A percentile compares a stretch with the other conserved stretches of the same genome.
Conservation (phyloP, 1,284 basidiomycete species). For the Ustilago curta region DNA sequence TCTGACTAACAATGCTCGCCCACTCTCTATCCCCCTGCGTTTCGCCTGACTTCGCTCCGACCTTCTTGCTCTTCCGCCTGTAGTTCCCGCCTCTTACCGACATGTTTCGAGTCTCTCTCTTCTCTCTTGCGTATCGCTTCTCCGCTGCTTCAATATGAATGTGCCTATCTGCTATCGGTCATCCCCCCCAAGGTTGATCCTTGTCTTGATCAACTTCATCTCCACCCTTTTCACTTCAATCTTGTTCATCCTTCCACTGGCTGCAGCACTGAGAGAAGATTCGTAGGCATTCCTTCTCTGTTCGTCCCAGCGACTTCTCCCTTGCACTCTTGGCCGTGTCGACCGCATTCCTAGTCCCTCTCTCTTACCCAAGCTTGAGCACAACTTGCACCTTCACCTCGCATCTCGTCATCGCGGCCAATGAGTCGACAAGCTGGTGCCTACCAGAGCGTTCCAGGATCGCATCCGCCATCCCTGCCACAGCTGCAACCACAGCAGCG, state of each 20-base stretch:
- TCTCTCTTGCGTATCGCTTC: too few relatives aligned
- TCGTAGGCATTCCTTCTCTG: neutral
- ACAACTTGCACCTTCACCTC: neutral
- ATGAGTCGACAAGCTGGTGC: slow-evolving; percentile 27
- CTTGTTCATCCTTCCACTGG: neutral
- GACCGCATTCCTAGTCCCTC: neutral
- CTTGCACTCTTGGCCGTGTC: neutral
- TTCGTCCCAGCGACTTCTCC: neutral
- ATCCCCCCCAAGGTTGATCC: neutral
- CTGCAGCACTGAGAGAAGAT: neutral
- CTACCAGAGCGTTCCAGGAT: slow-evolving; percentile 24
- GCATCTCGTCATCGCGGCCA: neutral
- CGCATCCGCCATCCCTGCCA: slow-evolving; percentile 13
- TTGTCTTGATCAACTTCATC: neutral
- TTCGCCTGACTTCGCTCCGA: too few relatives aligned
- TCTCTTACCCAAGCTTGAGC: neutral
- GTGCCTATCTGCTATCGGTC: neutral
- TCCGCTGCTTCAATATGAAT: too few relatives aligned
- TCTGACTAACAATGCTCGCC: too few relatives aligned
- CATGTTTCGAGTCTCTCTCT: too few relatives aligned
- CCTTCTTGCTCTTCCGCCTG: too few relatives aligned
- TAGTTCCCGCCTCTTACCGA: too few relatives aligned
- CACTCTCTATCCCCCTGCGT: too few relatives aligned
- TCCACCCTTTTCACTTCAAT: neutral
- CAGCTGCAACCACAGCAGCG: slow-evolving; percentile 7